These are phyloP conservation scores for Bolboschoenus planiculmis DNA, from an alignment of 176 grass and related monocot genomes.

Conservation along the genomic window DNA sequence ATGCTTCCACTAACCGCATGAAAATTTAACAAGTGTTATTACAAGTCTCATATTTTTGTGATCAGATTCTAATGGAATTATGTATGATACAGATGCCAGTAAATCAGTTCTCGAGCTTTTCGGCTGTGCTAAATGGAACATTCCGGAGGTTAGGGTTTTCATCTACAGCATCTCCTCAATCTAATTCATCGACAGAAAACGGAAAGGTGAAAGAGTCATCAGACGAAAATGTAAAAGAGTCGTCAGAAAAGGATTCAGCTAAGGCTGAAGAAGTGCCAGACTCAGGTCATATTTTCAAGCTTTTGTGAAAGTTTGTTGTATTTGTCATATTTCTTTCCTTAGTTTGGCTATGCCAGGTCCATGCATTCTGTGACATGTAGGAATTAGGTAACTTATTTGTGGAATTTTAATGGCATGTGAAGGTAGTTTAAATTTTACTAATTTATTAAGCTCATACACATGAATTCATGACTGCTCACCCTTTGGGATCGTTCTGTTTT, in stretches of 20 bases:
- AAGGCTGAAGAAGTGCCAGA: conserved; percentile 15
- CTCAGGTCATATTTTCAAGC: neutral
- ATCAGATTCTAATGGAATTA: neutral
- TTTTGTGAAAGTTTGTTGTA: neutral
- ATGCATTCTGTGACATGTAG: neutral
- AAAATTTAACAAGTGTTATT: neutral
- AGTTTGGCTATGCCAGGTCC: neutral
- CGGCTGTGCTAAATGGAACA: neutral
- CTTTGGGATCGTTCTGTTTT: neutral
- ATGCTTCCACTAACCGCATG: neutral
- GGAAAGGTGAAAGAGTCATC: conserved; percentile 9
- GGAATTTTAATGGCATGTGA: too few species aligned
- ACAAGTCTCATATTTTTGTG: neutral
- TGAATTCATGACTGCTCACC: neutral
- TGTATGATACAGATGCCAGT: conserved; percentile 8
- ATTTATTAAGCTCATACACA: neutral
- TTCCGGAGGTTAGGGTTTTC: conserved; percentile 24
- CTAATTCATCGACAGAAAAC: neutral
- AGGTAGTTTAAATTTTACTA: neutral
- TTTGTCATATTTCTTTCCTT: neutral
- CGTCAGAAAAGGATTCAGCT: neutral
- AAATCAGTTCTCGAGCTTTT: conserved; percentile 8
- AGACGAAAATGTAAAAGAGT: conserved; percentile 5
- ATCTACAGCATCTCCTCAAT: conserved; percentile 8
- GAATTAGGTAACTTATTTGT: neutral